Evolutionary conservation across 257 asterid genomes (phyloP), one percentile per base, ranked within the genome.

Genomic region (Phtheirospermum japonicum): DNA sequence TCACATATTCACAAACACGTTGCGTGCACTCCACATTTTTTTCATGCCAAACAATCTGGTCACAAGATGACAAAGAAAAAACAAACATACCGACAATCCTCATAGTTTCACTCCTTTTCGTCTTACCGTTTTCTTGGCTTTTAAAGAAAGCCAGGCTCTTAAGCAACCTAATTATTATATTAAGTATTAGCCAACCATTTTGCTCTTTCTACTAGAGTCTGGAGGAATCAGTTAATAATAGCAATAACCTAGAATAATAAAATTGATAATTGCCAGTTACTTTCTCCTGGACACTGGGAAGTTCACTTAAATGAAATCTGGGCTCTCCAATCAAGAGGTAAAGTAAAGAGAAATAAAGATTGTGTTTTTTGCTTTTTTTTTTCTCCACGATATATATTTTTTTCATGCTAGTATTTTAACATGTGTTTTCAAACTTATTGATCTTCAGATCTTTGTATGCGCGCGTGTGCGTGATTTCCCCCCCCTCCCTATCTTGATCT

Each of bases 201-300:
- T 28, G 7, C 20, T 9, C 8, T 37, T 64, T n/a, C n/a, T n/a
- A n/a, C 14, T n/a, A 10, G 39, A 64, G 51, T 64, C n/a, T n/a
- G n/a, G n/a, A n/a, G n/a, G n/a, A n/a, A n/a, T n/a, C n/a, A n/a
- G n/a, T n/a, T n/a, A n/a, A n/a, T n/a, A n/a, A n/a, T n/a, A n/a
- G n/a, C n/a, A n/a, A n/a, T n/a, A n/a, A n/a, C n/a, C n/a, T n/a
- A n/a, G n/a, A n/a, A n/a, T n/a, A n/a, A n/a, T n/a, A n/a, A n/a
- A 13, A 52, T 31, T 59, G 64, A 33, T 65, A 31, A 5, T 20
- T 65, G 43, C 9, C 71, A 39, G 63, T 32, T 59, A 51, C 49
- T 55, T 6, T 61, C 63, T 72, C 69, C 73, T 55, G 57, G 70
- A 61, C 66, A 64, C 63, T 61, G 69, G 77, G 77, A 67, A 64